phyloP scores from a whole-genome alignment of 2,329 filamentous ascomycete genomes.

The Akanthomyces muscarius region DNA sequence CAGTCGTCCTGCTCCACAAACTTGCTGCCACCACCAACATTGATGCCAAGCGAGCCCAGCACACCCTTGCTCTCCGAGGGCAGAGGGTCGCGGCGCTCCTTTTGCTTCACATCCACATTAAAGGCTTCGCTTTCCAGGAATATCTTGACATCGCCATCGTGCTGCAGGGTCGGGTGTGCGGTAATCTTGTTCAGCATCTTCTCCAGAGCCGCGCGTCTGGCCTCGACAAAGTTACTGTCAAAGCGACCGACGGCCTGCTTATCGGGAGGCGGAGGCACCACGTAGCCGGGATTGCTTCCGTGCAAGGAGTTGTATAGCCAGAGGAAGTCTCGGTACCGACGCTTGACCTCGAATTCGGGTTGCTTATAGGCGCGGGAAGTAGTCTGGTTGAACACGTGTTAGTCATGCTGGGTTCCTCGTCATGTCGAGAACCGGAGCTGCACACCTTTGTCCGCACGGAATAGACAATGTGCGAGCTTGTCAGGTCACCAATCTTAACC shows the following conservation, averaged over 20 bases:
- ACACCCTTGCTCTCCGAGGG: slow-evolving; percentile 90
- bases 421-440: background rate
- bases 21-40: slow-evolving; percentile 72
- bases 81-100: slow-evolving; percentile 84
- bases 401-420: background rate
- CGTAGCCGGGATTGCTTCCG: slow-evolving; percentile 88
- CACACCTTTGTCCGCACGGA: slow-evolving; percentile 85
- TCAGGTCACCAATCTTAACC: slow-evolving; percentile 95
- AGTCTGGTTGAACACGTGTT: slow-evolving; percentile 53
- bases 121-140: slow-evolving; percentile 96
- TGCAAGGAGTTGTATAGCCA: slow-evolving; percentile 97
- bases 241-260: slow-evolving; percentile 97
- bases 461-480: slow-evolving; percentile 96
- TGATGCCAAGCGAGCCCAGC: slow-evolving; percentile 78
- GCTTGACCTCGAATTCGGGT: slow-evolving; percentile 86
- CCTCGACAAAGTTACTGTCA: slow-evolving; percentile 94
- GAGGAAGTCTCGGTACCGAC: slow-evolving; percentile 92
- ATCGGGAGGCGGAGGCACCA: slow-evolving; percentile 92
- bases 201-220: slow-evolving; percentile 82
- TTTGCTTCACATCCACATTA: slow-evolving; percentile 95
- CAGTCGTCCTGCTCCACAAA: slow-evolving; percentile 99
- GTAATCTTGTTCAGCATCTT: slow-evolving; percentile 98
- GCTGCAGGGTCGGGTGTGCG: slow-evolving; percentile 81
- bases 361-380: slow-evolving; percentile 94
- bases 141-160: slow-evolving; percentile 89